Evolutionary conservation across 352 stramenopile species (phyloP).

Genomic region (Thraustochytrium sp.): DNA sequence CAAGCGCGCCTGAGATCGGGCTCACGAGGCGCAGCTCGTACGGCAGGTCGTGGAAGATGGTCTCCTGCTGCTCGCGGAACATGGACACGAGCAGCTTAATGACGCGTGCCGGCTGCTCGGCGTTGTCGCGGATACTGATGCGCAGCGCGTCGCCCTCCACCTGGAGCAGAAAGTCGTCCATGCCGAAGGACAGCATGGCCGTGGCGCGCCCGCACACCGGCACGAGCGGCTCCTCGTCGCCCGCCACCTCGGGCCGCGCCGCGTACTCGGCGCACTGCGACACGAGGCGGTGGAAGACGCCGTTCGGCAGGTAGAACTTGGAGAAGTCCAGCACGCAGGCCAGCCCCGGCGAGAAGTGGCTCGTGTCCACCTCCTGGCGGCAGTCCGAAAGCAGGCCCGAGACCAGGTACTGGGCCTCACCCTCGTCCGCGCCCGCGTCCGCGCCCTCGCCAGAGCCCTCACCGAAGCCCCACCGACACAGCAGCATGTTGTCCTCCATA

Average conservation of each 20-base stretch:
- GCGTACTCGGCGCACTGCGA: background rate
- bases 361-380: background rate
- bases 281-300: constrained; percentile 24
- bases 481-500: constrained; percentile 19
- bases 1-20: background rate
- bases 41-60: background rate
- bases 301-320: constrained; percentile 15
- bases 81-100: constrained; percentile 30
- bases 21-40: background rate
- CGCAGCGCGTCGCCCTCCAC: background rate
- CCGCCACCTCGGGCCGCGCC: no score
- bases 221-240: background rate
- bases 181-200: background rate
- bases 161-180: background rate
- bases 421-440: background rate
- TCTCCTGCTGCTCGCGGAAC: background rate
- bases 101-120: background rate
- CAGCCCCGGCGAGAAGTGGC: background rate
- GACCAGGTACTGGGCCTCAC: background rate
- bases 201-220: background rate
- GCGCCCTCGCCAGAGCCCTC: background rate
- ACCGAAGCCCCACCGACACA: background rate
- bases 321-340: constrained; percentile 20
- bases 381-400: background rate
- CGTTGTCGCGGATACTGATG: background rate